Base-by-base conservation (phyloP, 208 protist genomes). In the Trichomonas tenax region DNA sequence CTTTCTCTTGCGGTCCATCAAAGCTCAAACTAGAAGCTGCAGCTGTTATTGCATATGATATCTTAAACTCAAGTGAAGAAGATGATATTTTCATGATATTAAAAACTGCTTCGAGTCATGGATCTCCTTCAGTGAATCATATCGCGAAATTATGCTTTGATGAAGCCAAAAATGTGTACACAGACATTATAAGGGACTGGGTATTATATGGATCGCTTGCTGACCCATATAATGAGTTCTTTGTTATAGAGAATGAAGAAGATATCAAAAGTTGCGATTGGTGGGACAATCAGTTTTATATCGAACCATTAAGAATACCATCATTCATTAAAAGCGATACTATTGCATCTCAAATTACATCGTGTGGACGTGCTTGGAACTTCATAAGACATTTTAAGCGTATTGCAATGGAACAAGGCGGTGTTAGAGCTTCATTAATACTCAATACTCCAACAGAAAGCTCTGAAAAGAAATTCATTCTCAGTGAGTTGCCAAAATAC, bases 201-300 rank as follows among this genome's bases (percentile, higher is more conserved):
- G 86, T 93, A 49, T 41, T 93, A 26, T 93, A 93, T 93, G 86
- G 86, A 0, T 51, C 31, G 1, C 86, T 93, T 21, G 44, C 41
- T 51, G 86, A 93, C 46, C 86, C 86, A 34, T 93, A 93, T 51
- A 26, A 41, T 38, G 86, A 93, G 46, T 93, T 93, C 15, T 93
- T 93, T 40, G 45, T 93, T 34, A 14, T 44, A 34, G 45, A 51
- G 51, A 93, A 51, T 41, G n/a, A 48, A n/a, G 86, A 93, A 93
- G 9, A 48, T 0, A 41, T 93, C 44, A 44, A 58, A 51, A 93
- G 86, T 15, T 93, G 44, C 14, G 44, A 93, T 93, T 93, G 86
- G 86, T 93, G 86, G 86, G 45, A 93, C 31, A 44, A 17, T 8
- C 41, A 93, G 51, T 93, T 38, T 38, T 41, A 48, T 38, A 41